Percentiles rank a stretch among this genome's conserved stretches.
Conservation (phyloP, 2,329 filamentous ascomycete genomes). For the Epichloe gansuensis region DNA sequence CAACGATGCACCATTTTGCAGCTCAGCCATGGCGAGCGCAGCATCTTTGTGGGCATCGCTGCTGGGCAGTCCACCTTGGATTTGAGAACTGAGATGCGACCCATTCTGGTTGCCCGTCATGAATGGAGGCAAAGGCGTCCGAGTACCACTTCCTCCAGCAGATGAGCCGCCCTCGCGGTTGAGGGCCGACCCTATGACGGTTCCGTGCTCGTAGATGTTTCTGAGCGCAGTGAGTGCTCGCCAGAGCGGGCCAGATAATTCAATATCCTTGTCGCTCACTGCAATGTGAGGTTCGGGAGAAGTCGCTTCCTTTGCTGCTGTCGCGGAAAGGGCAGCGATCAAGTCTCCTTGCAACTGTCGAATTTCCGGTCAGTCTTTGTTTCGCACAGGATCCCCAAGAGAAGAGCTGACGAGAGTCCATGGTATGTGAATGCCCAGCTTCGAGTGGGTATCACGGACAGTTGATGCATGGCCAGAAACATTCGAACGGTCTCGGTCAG, state of each 20-base stretch:
- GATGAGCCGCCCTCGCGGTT: conserved; percentile 37
- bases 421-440: conserved; percentile 60
- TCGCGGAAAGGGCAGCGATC: conserved; percentile 50
- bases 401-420: conserved; percentile 50
- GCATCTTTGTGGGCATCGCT: conserved; percentile 48
- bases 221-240: conserved; percentile 48
- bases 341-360: conserved; percentile 51
- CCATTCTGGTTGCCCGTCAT: conserved; percentile 13
- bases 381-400: conserved; percentile 51
- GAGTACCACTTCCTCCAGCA: conserved; percentile 32
- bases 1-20: conserved; percentile 44
- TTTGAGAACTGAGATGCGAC: conserved; percentile 14
- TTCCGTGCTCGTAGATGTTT: conserved; percentile 56
- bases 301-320: conserved; percentile 48
- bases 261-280: conserved; percentile 47
- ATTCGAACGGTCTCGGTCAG: conserved; percentile 54
- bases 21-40: conserved; percentile 51
- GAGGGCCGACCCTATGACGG: conserved; percentile 36
- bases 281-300: conserved; percentile 41
- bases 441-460: conserved; percentile 53
- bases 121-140: conserved; percentile 27
- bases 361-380: conserved; percentile 51
- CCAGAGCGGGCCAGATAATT: conserved; percentile 48
- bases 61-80: conserved; percentile 16
- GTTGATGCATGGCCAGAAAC: conserved; percentile 57